Evolutionary conservation across 1,284 basidiomycete genomes (phyloP), one percentile per base, ranked within the genome.

Genomic region (Irpex sp.): DNA sequence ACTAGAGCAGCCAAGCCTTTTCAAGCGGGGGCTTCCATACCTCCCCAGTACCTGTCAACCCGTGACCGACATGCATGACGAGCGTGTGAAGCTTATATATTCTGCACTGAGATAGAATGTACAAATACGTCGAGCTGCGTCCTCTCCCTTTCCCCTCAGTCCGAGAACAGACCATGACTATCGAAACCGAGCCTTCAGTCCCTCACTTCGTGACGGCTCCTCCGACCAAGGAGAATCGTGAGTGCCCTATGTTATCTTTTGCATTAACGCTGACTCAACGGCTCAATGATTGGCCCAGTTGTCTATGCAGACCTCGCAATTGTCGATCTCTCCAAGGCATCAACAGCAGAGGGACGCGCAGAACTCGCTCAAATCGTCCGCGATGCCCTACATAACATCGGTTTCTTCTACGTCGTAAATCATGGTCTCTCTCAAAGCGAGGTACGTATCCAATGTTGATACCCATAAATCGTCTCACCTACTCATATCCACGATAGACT

Each of bases 301-400:
- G 82, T 88, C 49, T 90, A 85, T 77, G 90, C 86, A 0, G 82
- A 89, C 51, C 79, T 92, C 17, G 80, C 85, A 11, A 78, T 84
- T 58, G 81, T 92, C 61, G 89, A 92, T 68, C 73, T 92, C 8
- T 77, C 84, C 35, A 80, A 81, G 60, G 78, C 78, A n/a, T 66
- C 70, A 13, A 85, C 78, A 0, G 71, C 75, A 0, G 81, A 83
- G 62, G 84, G 80, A 1, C 80, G 81, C 33, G 69, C 72, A 0
- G 73, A 76, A 56, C 77, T 89, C 0, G 81, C 82, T 0, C 65
- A 70, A 19, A 77, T 83, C 68, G 77, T 86, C 4, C 79, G 81
- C 47, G 76, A 85, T 61, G 89, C 88, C 0, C 80, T 91, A 76
- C 74, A 77, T 3, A 80, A 79, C 13, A 79, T 86, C 58, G 88